A percentile compares a stretch with the other conserved stretches of the same genome.
Evolutionary conservation across 441 rosid species (phyloP).

Genomic region (Isatis lusitanica): DNA sequence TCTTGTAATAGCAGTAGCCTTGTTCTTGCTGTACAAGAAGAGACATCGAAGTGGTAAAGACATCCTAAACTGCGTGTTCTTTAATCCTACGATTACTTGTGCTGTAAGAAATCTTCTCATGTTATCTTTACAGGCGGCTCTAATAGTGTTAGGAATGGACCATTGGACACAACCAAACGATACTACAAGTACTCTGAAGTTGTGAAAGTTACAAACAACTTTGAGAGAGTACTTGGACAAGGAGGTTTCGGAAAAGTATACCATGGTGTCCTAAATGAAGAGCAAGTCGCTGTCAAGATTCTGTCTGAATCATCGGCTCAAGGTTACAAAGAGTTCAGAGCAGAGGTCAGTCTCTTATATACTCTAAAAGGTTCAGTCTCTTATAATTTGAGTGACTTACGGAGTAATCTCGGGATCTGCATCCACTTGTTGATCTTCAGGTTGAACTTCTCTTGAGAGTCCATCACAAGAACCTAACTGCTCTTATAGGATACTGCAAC

Average conservation of each 20-base stretch:
- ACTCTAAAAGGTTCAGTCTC: not conserved
- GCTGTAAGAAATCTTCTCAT: not conserved
- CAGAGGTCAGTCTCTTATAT: constrained; percentile 38
- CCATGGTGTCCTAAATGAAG: constrained; percentile 33
- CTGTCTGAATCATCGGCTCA: constrained; percentile 40
- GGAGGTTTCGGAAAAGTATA: constrained; percentile 51
- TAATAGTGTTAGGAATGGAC: not conserved
- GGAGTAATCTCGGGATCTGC: not conserved
- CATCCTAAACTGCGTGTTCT: not conserved
- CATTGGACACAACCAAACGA: constrained; percentile 31
- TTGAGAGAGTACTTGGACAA: constrained; percentile 39
- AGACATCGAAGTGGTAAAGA: constrained; percentile 30
- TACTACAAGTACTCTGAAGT: constrained; percentile 39
- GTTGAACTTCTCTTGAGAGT: constrained; percentile 40
- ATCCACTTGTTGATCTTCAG: constrained; percentile 1
- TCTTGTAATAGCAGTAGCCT: constrained; percentile 25
- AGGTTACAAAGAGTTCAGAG: constrained; percentile 43
- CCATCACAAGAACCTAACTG: constrained; percentile 41
- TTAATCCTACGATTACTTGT: not conserved
- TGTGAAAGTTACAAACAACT: constrained; percentile 42
- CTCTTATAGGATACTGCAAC: constrained; percentile 39
- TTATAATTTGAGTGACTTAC: not conserved
- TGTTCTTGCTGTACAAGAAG: constrained; percentile 30
- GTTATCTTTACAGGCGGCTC: constrained; percentile 6
- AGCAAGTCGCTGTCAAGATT: constrained; percentile 46